Percentiles rank a stretch among this genome's conserved stretches.
phyloP scores from a whole-genome alignment of 2,329 filamentous ascomycete genomes.

The Neonectria sp. region DNA sequence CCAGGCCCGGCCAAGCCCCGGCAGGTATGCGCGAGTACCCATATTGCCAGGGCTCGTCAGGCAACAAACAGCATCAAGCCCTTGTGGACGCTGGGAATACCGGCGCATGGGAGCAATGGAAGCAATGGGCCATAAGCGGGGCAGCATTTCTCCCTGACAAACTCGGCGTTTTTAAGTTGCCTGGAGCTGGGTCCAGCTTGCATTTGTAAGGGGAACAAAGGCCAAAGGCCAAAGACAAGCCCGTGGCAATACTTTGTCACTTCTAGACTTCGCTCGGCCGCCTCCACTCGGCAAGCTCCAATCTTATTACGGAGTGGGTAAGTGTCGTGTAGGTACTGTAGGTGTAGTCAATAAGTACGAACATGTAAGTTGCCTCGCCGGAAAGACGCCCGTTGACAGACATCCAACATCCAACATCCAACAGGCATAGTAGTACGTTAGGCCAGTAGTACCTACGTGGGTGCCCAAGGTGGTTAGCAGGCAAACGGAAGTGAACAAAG shows the following conservation, averaged over 20 bases:
- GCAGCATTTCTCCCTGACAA: conserved; percentile 30
- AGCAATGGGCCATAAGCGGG: conserved; percentile 24
- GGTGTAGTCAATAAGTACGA: no score
- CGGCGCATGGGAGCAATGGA: conserved; percentile 3
- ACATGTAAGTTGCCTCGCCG: conserved; percentile 1
- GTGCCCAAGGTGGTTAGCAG: not conserved
- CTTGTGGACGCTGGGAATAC: not conserved
- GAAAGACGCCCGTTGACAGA: not conserved
- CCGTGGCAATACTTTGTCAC: conserved; percentile 6
- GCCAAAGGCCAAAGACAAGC: conserved; percentile 11
- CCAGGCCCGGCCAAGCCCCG: not conserved
- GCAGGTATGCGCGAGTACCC: conserved; percentile 2
- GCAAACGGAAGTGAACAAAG: not conserved
- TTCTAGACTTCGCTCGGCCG: conserved; percentile 15
- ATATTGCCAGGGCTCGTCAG: not conserved
- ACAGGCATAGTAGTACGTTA: not conserved
- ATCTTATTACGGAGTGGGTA: conserved; percentile 21
- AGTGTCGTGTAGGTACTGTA: not conserved
- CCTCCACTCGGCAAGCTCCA: conserved; percentile 10
- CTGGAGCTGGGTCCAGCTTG: conserved; percentile 4
- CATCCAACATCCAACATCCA: not conserved
- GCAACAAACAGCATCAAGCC: not conserved
- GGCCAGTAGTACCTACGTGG: not conserved
- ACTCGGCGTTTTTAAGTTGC: conserved; percentile 26
- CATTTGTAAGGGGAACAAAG: conserved; percentile 4